phyloP scores from a whole-genome alignment of 2,329 filamentous ascomycete genomes.

The Colletotrichum sp. region DNA sequence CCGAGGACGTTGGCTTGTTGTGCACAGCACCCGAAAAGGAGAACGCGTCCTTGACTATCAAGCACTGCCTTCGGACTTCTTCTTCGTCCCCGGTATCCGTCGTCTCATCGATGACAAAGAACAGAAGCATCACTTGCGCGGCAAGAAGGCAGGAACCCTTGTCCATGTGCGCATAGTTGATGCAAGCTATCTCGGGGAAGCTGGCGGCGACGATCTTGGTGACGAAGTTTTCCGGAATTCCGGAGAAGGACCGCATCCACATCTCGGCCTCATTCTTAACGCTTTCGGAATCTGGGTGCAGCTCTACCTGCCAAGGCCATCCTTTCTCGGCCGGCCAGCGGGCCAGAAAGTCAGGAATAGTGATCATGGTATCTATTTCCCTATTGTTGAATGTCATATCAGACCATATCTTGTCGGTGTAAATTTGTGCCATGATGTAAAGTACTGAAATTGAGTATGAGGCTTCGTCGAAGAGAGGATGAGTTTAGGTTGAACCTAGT shows the following conservation, averaged over 20 bases:
- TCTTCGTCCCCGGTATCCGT: not conserved
- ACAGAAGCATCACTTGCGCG: not conserved
- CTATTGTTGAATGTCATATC: not conserved
- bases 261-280: fast-evolving
- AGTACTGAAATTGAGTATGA: fast-evolving
- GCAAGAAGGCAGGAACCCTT: not conserved
- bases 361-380: not conserved
- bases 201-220: not conserved
- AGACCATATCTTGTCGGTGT: not conserved
- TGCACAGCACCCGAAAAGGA: not conserved
- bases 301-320: not conserved
- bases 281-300: not conserved
- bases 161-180: not conserved
- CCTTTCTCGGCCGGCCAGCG: not conserved
- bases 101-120: not conserved
- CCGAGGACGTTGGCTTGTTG: not conserved
- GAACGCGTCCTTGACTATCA: not conserved
- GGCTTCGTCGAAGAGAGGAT: not conserved
- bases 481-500: not conserved
- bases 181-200: not conserved
- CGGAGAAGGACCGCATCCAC: not conserved
- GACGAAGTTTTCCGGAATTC: not conserved
- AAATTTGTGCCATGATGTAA: not conserved
- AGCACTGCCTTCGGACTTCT: not conserved
- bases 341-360: not conserved